Conservation (phyloP, 768 basidiomycete species). For the Mycena epipterygia region DNA sequence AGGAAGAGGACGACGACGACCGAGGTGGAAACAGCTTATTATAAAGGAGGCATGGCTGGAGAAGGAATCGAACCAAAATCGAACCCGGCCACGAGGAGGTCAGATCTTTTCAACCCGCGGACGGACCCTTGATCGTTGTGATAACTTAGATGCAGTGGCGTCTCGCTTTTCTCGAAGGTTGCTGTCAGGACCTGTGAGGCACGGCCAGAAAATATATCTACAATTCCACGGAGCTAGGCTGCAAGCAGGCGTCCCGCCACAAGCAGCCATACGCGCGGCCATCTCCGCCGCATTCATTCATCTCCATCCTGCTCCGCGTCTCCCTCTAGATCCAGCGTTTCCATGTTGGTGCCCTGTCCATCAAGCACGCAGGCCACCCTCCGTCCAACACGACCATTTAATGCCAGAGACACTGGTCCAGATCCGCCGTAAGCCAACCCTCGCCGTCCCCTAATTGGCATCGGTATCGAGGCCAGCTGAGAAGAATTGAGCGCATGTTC, state of each 20-base stretch:
- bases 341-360: constrained; percentile 70
- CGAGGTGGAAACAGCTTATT: constrained; percentile 13
- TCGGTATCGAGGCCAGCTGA: constrained; percentile 64
- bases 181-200: constrained; percentile 33
- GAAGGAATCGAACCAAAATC: constrained; percentile 81
- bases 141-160: constrained; percentile 61
- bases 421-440: constrained; percentile 64
- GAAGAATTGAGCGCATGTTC: constrained; percentile 48
- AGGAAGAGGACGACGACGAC: constrained; percentile 40
- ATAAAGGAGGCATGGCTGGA: constrained; percentile 61
- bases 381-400: constrained; percentile 83
- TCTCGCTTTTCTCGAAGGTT: constrained; percentile 57
- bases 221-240: constrained; percentile 27
- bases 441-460: constrained; percentile 70
- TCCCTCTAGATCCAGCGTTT: constrained; percentile 84
- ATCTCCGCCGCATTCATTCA: constrained; percentile 40
- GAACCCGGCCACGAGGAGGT: constrained; percentile 77
- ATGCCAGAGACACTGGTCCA: constrained; percentile 70
- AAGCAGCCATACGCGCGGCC: constrained; percentile 1
- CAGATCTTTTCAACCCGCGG: constrained; percentile 51
- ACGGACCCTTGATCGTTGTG: constrained; percentile 52
- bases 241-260: constrained; percentile 26
- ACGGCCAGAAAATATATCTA: constrained; percentile 26
- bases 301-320: constrained; percentile 63
- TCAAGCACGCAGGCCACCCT: constrained; percentile 84